Conservation (phyloP, 1,284 basidiomycete genomes). For the Anthracocystis panici-leucophaei region DNA sequence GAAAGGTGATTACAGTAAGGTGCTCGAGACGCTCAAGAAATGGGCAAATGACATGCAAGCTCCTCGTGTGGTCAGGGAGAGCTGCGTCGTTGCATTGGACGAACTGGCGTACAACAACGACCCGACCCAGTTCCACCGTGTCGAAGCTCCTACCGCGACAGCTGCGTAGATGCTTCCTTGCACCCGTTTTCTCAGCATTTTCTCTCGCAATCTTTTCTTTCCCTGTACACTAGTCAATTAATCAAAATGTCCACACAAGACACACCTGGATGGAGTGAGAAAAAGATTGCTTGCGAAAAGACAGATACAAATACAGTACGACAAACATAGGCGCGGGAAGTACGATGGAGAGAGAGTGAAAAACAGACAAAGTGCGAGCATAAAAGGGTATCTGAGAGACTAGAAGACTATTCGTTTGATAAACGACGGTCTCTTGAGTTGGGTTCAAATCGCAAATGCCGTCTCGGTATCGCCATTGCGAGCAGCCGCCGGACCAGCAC, state of each 20-base stretch:
- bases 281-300: constrained; percentile 20
- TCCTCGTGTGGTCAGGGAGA: constrained; percentile 91
- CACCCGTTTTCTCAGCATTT: neutral
- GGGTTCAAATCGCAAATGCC: constrained; percentile 17
- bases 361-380: neutral
- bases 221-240: constrained; percentile 25
- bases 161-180: constrained; percentile 6
- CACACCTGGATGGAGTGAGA: neutral
- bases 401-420: neutral
- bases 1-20: constrained; percentile 71
- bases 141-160: constrained; percentile 38
- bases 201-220: constrained; percentile 1
- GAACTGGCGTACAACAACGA: constrained; percentile 69
- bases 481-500: constrained; percentile 5
- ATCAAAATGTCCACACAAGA: neutral
- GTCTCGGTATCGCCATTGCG: constrained; percentile 21
- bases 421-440: neutral
- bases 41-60: constrained; percentile 84
- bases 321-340: neutral
- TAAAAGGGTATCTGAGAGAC: constrained; percentile 14
- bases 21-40: constrained; percentile 85
- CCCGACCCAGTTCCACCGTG: constrained; percentile 67
- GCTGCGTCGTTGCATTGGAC: constrained; percentile 94
- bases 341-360: constrained; percentile 2
- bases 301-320: constrained; percentile 26